Conservation (phyloP, 2,329 filamentous ascomycete genomes). For the Dactylellina haptotyla region DNA sequence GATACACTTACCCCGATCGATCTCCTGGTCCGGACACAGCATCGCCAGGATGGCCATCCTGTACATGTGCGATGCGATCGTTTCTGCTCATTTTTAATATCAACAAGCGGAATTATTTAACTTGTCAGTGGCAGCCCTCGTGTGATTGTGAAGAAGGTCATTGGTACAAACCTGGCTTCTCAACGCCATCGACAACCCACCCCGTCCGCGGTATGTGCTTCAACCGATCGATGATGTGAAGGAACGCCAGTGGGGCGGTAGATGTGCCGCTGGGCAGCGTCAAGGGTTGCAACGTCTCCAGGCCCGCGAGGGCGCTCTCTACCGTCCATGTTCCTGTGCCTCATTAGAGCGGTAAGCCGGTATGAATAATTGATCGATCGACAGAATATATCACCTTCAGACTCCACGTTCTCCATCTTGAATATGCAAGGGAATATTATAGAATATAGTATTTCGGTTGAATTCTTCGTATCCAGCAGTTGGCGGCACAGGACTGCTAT, state of each 20-base stretch:
- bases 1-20: conserved; percentile 23
- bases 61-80: conserved; percentile 52
- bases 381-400: no score
- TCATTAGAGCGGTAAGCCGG: not conserved
- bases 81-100: conserved; percentile 24
- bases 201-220: conserved; percentile 49
- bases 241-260: conserved; percentile 36
- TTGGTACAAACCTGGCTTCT: conserved; percentile 35
- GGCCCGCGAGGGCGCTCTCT: conserved; percentile 24
- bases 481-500: no score
- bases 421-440: not conserved
- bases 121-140: not conserved
- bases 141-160: not conserved
- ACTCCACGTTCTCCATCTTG: not conserved
- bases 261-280: conserved; percentile 15
- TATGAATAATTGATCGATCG: no score
- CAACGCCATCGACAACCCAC: conserved; percentile 38
- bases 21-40: conserved; percentile 30
- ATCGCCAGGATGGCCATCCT: conserved; percentile 46
- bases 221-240: conserved; percentile 45
- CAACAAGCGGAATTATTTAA: no score
- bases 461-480: no score
- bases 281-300: conserved; percentile 28
- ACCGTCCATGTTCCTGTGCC: conserved; percentile 34
- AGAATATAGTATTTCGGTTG: no score